These are phyloP conservation scores for Phylloporus gajari DNA, from an alignment of 1,284 basidiomycete genomes.

Conservation along the genomic window DNA sequence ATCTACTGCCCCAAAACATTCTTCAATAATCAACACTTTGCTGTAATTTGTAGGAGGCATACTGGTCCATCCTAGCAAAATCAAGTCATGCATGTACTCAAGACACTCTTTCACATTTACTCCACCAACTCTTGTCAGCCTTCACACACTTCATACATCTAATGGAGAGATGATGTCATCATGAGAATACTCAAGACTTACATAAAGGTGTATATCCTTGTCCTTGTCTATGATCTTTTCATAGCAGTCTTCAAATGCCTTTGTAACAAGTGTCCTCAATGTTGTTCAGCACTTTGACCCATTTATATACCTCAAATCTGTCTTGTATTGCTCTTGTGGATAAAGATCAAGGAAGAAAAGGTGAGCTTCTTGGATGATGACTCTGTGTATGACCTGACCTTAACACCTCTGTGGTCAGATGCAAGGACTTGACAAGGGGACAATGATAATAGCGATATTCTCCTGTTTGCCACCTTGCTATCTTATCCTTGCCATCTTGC, in stretches of 20 bases:
- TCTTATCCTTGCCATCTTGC: too few relatives aligned
- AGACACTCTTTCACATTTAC: conserved; percentile 78
- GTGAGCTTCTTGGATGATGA: conserved; percentile 45
- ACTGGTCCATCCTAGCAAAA: conserved; percentile 48
- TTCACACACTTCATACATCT: conserved; percentile 79
- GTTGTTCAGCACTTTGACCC: conserved; percentile 79
- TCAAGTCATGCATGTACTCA: conserved; percentile 64
- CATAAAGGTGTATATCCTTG: conserved; percentile 75
- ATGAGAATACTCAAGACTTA: conserved; percentile 80
- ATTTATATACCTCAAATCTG: conserved; percentile 77
- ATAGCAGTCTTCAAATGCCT: conserved; percentile 67
- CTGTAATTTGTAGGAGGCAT: conserved; percentile 49
- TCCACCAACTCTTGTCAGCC: conserved; percentile 86
- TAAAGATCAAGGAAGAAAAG: conserved; percentile 53
- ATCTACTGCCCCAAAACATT: conserved; percentile 67
- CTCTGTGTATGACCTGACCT: conserved; percentile 59
- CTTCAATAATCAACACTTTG: conserved; percentile 71
- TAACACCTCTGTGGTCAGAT: too few relatives aligned
- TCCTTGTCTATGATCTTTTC: conserved; percentile 69
- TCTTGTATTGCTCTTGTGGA: conserved; percentile 74
- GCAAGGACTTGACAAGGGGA: too few relatives aligned
- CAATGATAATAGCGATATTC: too few relatives aligned
- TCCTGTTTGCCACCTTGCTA: too few relatives aligned
- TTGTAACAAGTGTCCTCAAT: too few relatives aligned
- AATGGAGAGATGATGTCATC: conserved; percentile 77